Percentiles rank a stretch among this genome's conserved stretches.
phyloP scores from a whole-genome alignment of 2,329 filamentous ascomycete species.

The Stagonosporopsis tanaceti region DNA sequence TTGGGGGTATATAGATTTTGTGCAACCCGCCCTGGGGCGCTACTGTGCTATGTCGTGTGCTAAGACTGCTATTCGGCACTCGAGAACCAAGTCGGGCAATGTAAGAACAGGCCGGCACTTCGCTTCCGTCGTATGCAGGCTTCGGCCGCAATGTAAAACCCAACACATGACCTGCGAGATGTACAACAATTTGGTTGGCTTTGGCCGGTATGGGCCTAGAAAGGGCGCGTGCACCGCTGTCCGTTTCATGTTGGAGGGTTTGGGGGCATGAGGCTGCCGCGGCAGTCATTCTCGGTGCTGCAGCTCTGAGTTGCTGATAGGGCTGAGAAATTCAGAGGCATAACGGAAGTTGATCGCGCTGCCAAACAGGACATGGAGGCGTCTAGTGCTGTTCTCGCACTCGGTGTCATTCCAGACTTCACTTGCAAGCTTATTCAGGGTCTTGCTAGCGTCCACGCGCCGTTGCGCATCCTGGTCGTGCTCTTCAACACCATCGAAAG shows the following conservation, averaged over 20 bases:
- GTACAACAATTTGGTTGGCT: slow-evolving; percentile 1
- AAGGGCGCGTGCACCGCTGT: slow-evolving; percentile 9
- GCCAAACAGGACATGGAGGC: not conserved
- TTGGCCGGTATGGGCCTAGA: slow-evolving; percentile 9
- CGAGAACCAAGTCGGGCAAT: slow-evolving; percentile 1
- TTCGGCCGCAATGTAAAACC: slow-evolving; percentile 4
- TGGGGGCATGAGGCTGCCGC: not conserved
- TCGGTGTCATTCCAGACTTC: not conserved
- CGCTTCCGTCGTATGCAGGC: not conserved
- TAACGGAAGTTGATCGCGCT: not conserved
- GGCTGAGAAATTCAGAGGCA: not conserved
- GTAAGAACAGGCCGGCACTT: not conserved
- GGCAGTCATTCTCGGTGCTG: not conserved
- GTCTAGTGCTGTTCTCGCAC: not conserved
- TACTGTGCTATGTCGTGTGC: slow-evolving; percentile 12
- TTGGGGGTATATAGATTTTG: not conserved
- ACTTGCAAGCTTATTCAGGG: slow-evolving; percentile 13
- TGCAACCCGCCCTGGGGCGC: not conserved
- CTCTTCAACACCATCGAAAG: slow-evolving; percentile 12
- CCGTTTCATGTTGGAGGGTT: slow-evolving; percentile 15
- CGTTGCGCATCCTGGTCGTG: slow-evolving; percentile 12
- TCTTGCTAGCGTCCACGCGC: slow-evolving; percentile 14
- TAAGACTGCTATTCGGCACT: slow-evolving; percentile 2
- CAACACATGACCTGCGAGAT: slow-evolving; percentile 6
- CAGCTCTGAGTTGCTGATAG: not conserved